Percentiles rank a stretch among this genome's conserved stretches.
phyloP scores from a whole-genome alignment of 1,284 basidiomycete genomes.

The Wallemia mellicola region DNA sequence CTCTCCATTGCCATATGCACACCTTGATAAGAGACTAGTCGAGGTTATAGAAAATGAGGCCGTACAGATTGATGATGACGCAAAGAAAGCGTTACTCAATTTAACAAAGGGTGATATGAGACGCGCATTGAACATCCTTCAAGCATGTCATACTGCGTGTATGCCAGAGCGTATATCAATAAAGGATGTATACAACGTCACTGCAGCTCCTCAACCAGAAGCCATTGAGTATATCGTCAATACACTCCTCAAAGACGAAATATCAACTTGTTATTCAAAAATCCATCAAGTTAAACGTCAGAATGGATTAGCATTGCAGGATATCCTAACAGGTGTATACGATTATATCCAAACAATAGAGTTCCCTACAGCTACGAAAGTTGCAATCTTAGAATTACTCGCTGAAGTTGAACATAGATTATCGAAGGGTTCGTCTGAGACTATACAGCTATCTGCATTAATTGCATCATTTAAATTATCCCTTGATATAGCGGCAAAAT shows the following conservation, averaged over 20 bases:
- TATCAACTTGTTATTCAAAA: conserved; percentile 67
- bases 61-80: conserved; percentile 58
- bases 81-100: conserved; percentile 63
- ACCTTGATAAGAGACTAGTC: conserved; percentile 56
- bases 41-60: conserved; percentile 61
- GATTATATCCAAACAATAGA: conserved; percentile 69
- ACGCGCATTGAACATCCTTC: conserved; percentile 65
- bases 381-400: conserved; percentile 70
- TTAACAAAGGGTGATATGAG: conserved; percentile 94
- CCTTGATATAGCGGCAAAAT: conserved; percentile 20
- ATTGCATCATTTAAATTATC: conserved; percentile 80
- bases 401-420: conserved; percentile 82
- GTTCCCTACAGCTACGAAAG: conserved; percentile 50
- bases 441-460: conserved; percentile 72
- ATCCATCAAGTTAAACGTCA: conserved; percentile 63
- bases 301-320: conserved; percentile 76
- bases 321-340: conserved; percentile 74
- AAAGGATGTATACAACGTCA: conserved; percentile 81
- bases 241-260: conserved; percentile 88
- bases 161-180: conserved; percentile 42
- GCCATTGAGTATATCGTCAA: conserved; percentile 82
- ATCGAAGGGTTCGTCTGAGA: conserved; percentile 75
- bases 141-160: conserved; percentile 87
- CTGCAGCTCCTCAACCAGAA: conserved; percentile 74
- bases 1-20: conserved; percentile 60